These are phyloP conservation scores for Amanita fuliginea DNA, from an alignment of 768 basidiomycete species.

Conservation along the genomic window DNA sequence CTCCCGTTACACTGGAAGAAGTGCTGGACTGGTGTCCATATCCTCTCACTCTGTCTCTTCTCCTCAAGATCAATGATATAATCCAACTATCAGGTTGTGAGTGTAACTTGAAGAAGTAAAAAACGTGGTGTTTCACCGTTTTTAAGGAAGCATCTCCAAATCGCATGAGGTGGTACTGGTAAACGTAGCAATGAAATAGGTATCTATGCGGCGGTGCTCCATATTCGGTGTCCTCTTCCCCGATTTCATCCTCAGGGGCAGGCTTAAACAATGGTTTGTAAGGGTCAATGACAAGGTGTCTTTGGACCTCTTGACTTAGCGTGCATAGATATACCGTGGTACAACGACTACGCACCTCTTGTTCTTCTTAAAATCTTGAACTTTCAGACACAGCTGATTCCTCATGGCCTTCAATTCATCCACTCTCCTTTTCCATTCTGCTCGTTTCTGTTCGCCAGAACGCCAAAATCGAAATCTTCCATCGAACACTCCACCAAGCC, in stretches of 20 bases:
- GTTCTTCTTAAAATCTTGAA: slow-evolving; percentile 37
- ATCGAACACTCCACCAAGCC: slow-evolving; percentile 35
- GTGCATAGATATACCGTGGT: background rate
- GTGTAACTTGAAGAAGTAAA: background rate
- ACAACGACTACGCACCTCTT: slow-evolving; percentile 31
- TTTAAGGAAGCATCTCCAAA: slow-evolving; percentile 25
- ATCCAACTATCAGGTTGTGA: slow-evolving; percentile 36
- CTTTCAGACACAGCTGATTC: slow-evolving; percentile 20
- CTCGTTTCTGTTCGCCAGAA: slow-evolving; percentile 17
- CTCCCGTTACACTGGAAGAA: slow-evolving; percentile 29
- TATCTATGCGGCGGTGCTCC: slow-evolving; percentile 53
- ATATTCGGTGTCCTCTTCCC: slow-evolving; percentile 11
- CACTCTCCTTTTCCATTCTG: slow-evolving; percentile 21
- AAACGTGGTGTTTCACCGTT: slow-evolving; percentile 22
- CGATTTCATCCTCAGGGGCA: background rate
- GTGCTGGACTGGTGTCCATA: slow-evolving; percentile 44
- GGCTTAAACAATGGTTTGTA: slow-evolving; percentile 41
- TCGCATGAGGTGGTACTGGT: slow-evolving; percentile 45
- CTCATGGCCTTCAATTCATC: slow-evolving; percentile 26
- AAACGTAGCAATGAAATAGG: slow-evolving; percentile 66
- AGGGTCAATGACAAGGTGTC: slow-evolving; percentile 46
- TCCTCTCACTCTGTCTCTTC: slow-evolving; percentile 15
- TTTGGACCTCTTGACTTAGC: slow-evolving; percentile 7
- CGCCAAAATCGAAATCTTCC: slow-evolving; percentile 27
- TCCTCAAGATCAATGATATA: slow-evolving; percentile 45